Evolutionary conservation across 257 asterid genomes (phyloP).

Genomic region (Nicotiana tomentosiformis): DNA sequence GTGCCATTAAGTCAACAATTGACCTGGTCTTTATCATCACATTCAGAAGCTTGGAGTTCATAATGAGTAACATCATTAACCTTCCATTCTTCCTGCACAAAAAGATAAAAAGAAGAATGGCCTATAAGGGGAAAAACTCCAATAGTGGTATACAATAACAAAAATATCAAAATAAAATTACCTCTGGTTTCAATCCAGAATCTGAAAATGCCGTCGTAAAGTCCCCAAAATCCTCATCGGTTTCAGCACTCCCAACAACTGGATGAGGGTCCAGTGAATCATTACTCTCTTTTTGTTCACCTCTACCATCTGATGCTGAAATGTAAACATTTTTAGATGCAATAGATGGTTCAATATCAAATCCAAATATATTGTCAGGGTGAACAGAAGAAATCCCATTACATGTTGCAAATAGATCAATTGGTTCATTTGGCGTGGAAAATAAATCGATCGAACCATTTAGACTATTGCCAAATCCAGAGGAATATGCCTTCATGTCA

Average conservation of each 20-base stretch:
- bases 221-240: constrained; percentile 62
- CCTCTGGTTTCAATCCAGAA: constrained; percentile 38
- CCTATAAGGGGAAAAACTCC: constrained; percentile 8
- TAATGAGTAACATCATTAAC: constrained; percentile 14
- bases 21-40: constrained; percentile 25
- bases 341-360: constrained; percentile 26
- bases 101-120: not conserved
- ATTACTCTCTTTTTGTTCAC: constrained; percentile 23
- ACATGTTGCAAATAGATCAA: constrained; percentile 35
- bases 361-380: constrained; percentile 26
- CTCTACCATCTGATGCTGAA: constrained; percentile 20
- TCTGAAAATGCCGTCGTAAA: constrained; percentile 49
- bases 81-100: constrained; percentile 30
- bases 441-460: constrained; percentile 32
- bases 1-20: constrained; percentile 4
- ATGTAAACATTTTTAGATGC: constrained; percentile 24
- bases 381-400: constrained; percentile 29
- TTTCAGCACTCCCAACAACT: constrained; percentile 29
- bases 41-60: constrained; percentile 13
- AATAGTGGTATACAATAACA: not conserved
- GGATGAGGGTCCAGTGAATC: constrained; percentile 20
- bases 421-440: constrained; percentile 24
- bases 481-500: not conserved
- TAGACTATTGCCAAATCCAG: constrained; percentile 16
- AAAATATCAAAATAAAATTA: constrained; percentile 1